A percentile compares a stretch with the other conserved stretches of the same genome.
phyloP scores from a whole-genome alignment of 2,329 filamentous ascomycete genomes.

The Fusarium sp. region DNA sequence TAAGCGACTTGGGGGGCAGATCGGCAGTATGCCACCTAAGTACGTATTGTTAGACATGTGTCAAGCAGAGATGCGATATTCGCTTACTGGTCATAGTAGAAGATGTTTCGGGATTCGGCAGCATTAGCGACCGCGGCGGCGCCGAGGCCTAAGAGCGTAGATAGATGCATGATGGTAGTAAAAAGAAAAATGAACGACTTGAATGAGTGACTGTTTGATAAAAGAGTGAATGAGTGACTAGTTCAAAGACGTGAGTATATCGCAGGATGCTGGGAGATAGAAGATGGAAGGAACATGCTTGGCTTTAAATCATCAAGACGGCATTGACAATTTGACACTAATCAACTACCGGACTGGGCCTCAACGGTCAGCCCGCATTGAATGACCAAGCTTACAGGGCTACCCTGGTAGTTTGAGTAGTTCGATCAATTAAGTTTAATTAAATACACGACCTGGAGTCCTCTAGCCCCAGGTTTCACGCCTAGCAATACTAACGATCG shows the following conservation, averaged over 20 bases:
- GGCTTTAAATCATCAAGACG: neutral
- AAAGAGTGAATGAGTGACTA: neutral
- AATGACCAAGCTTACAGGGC: neutral
- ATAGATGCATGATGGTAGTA: conserved; percentile 8
- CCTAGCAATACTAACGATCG: conserved; percentile 2
- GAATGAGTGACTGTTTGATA: neutral
- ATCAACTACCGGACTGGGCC: neutral
- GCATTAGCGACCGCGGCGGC: conserved; percentile 15
- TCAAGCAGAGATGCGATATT: neutral
- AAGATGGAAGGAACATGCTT: neutral
- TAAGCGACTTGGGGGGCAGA: conserved; percentile 56
- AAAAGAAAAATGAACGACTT: conserved; percentile 2
- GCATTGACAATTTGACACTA: too few species aligned
- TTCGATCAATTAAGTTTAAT: conserved; percentile 24
- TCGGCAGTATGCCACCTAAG: conserved; percentile 59
- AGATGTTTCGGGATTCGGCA: conserved; percentile 51
- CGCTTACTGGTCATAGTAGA: conserved; percentile 65
- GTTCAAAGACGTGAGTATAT: neutral
- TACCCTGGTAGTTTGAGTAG: neutral
- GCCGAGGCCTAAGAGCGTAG: neutral
- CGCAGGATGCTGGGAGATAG: neutral
- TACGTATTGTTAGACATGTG: neutral
- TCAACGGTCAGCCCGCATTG: neutral
- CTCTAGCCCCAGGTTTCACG: neutral
- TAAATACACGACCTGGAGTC: neutral